These are phyloP conservation scores for Cyclaneusma minus DNA, from an alignment of 2,329 filamentous ascomycete genomes.

Conservation along the genomic window DNA sequence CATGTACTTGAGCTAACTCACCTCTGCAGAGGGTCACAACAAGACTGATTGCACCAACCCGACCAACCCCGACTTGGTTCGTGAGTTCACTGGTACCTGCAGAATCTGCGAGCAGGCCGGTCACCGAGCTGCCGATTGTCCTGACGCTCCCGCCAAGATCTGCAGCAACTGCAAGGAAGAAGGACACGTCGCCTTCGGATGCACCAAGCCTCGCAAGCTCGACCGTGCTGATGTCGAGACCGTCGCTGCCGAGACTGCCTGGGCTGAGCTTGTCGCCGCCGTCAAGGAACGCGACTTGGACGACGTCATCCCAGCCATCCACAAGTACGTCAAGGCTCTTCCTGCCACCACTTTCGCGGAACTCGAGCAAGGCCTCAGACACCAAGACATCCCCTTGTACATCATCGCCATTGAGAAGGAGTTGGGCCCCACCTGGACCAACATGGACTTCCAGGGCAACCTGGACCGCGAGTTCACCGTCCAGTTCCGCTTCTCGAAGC, in stretches of 20 bases:
- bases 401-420: conserved; percentile 47
- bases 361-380: conserved; percentile 45
- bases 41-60: conserved; percentile 47
- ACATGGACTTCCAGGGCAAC: conserved; percentile 59
- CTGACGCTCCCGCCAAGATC: conserved; percentile 34
- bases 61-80: conserved; percentile 31
- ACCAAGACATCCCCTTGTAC: conserved; percentile 35
- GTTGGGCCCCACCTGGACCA: conserved; percentile 40
- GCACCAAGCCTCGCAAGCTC: conserved; percentile 42
- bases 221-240: conserved; percentile 34
- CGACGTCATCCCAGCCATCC: conserved; percentile 41
- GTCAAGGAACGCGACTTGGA: conserved; percentile 40
- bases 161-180: conserved; percentile 48
- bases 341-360: conserved; percentile 41
- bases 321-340: conserved; percentile 44
- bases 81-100: conserved; percentile 40
- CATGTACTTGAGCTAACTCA: conserved; percentile 6
- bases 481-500: conserved; percentile 42
- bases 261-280: conserved; percentile 37
- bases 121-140: conserved; percentile 47
- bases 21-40: conserved; percentile 39
- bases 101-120: conserved; percentile 37
- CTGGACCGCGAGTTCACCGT: conserved; percentile 48
- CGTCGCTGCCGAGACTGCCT: conserved; percentile 37
- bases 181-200: conserved; percentile 39